A percentile compares a stretch with the other conserved stretches of the same genome.
Evolutionary conservation across 2,329 filamentous ascomycete species (phyloP).

Genomic region (Pseudovirgaria hyperparasitica): DNA sequence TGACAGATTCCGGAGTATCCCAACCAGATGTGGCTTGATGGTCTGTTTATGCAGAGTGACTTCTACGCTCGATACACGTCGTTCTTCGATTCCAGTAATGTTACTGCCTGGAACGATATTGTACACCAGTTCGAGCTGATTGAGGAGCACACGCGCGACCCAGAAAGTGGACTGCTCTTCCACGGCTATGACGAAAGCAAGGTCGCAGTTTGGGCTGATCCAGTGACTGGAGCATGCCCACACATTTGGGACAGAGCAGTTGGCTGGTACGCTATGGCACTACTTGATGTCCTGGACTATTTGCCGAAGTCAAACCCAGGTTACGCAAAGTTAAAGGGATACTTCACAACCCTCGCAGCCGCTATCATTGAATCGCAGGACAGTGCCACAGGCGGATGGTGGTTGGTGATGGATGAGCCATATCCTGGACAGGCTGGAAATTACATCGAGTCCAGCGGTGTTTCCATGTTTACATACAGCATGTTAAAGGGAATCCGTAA

Average conservation of each 20-base stretch:
- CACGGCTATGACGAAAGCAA: conserved; percentile 24
- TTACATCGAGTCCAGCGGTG: conserved; percentile 47
- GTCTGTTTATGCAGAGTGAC: conserved; percentile 31
- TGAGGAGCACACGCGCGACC: conserved; percentile 21
- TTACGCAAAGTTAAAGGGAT: conserved; percentile 22
- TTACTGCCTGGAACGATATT: conserved; percentile 32
- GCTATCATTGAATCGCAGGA: conserved; percentile 33
- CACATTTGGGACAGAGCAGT: conserved; percentile 25
- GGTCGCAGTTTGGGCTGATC: conserved; percentile 22
- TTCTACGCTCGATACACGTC: conserved; percentile 27
- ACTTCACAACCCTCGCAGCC: conserved; percentile 29
- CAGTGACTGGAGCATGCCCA: conserved; percentile 20
- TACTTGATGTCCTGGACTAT: conserved; percentile 36
- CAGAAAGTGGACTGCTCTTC: conserved; percentile 18
- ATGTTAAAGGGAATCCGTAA: conserved; percentile 22
- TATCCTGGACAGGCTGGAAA: conserved; percentile 37
- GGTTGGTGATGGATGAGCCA: conserved; percentile 41
- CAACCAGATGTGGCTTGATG: conserved; percentile 47
- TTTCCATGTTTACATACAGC: conserved; percentile 35
- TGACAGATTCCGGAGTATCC: conserved; percentile 32
- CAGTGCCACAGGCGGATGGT: conserved; percentile 39
- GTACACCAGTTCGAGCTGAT: conserved; percentile 22
- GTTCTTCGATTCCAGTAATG: conserved; percentile 24
- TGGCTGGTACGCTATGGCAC: conserved; percentile 26
- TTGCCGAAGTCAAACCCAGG: conserved; percentile 28